phyloP scores from a whole-genome alignment of 75 land plant genomes.

The Cryptomeria japonica region DNA sequence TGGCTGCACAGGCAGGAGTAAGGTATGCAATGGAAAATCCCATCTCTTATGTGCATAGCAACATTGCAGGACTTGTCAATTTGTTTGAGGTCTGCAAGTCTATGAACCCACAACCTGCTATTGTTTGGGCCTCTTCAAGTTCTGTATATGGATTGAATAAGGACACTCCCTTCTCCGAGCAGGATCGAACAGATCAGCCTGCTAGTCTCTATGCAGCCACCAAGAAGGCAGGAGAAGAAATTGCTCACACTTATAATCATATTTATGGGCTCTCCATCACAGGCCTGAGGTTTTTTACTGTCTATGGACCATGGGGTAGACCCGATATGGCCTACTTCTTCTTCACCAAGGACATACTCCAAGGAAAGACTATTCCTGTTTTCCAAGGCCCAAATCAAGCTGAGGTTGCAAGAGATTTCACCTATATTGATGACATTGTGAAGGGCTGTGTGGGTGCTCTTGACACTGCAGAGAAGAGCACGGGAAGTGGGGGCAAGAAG shows the following conservation, averaged over 20 bases:
- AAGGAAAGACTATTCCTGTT: conserved; percentile 44
- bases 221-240: conserved; percentile 81
- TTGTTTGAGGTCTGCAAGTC: conserved; percentile 59
- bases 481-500: conserved; percentile 63
- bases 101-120: conserved; percentile 76
- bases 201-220: conserved; percentile 91
- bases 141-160: conserved; percentile 89
- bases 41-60: conserved; percentile 61
- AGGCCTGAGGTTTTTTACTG: conserved; percentile 63
- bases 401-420: conserved; percentile 55
- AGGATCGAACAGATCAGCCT: conserved; percentile 78
- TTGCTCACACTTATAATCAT: conserved; percentile 75
- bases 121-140: conserved; percentile 81
- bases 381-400: conserved; percentile 32
- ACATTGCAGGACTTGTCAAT: conserved; percentile 69
- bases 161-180: conserved; percentile 70
- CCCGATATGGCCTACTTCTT: conserved; percentile 77
- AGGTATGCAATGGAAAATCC: conserved; percentile 82
- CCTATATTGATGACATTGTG: conserved; percentile 65
- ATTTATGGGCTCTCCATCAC: conserved; percentile 69
- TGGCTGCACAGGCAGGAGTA: conserved; percentile 90
- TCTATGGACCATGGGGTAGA: conserved; percentile 68
- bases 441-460: conserved; percentile 58
- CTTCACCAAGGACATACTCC: conserved; percentile 56
- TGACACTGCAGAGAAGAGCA: conserved; percentile 64